Evolutionary conservation across 257 asterid species (phyloP).

Genomic region (Ilex aquifolium): DNA sequence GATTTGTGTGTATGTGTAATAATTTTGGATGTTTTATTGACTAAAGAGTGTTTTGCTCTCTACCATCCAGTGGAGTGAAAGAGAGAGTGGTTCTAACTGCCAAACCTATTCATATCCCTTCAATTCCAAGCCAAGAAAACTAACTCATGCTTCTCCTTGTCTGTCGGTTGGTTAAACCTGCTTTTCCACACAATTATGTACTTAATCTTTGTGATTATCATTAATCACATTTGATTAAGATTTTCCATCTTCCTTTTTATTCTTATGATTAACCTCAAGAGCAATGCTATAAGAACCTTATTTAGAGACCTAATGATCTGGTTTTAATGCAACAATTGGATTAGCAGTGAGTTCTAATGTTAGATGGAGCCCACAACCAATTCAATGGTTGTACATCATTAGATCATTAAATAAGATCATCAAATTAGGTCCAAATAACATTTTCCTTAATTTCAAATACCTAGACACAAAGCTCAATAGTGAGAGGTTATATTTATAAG

Average conservation of each 20-base stretch:
- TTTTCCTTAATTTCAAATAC: too few relatives aligned
- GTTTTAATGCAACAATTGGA: too few relatives aligned
- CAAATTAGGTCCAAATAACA: too few relatives aligned
- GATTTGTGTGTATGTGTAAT: neutral
- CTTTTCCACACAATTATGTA: conserved; percentile 8
- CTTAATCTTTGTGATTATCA: neutral
- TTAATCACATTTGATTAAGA: too few relatives aligned
- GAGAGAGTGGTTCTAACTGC: conserved; percentile 19
- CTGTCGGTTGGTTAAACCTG: conserved; percentile 10
- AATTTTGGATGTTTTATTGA: conserved; percentile 21
- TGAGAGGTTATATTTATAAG: too few relatives aligned
- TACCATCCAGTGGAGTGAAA: conserved; percentile 32
- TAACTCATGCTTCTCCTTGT: conserved; percentile 11
- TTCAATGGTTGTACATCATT: too few relatives aligned
- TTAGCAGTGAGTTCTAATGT: too few relatives aligned
- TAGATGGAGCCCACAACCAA: too few relatives aligned
- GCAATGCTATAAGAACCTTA: too few relatives aligned
- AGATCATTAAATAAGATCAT: too few relatives aligned
- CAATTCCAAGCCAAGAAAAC: conserved; percentile 20
- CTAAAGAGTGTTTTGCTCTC: conserved; percentile 54
- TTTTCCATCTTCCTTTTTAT: neutral
- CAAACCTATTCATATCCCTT: conserved; percentile 17
- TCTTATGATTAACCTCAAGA: neutral
- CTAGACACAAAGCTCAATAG: too few relatives aligned
- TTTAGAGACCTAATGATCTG: too few relatives aligned